Base-by-base conservation (phyloP, 768 basidiomycete species). In the Russula vinacea region DNA sequence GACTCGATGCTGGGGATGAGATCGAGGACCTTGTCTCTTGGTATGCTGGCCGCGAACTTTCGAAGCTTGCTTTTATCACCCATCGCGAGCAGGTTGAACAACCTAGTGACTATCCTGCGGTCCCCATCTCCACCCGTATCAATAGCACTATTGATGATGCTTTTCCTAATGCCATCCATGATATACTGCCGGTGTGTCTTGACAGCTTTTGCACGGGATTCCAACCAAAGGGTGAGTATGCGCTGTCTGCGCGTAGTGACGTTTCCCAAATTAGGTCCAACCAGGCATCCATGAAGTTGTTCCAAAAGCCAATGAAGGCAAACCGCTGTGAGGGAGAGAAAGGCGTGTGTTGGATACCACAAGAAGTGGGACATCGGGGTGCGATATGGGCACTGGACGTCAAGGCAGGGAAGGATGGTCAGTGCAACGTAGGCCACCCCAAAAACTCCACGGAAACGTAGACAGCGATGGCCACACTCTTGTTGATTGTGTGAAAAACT, bases 261-360 rank as follows among this genome's bases (percentile, higher is more conserved):
- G 29, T 29, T 5, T 2, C 29, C 89, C 29, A 29, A 29, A 37
- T 8, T 8, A 37, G 35, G 11, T 37, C 9, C 35, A 37, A 42
- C 13, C 14, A 42, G 16, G 40, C 40, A 17, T 42, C 17, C 40
- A 16, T 42, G 40, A 42, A 45, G 45, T n/a, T 3, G n/a, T 19
- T 5, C 9, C n/a, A 4, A 2, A 5, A 45, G 9, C n/a, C n/a
- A 19, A 45, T 7, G 22, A 49, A 24, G 13, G 22, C 47, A 22
- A 14, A 2, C 2, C 4, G 22, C 24, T 22, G 14, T 6, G 11
- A 26, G 14, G 47, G 13, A 49, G n/a, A 49, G 22, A 2, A 22
- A 24, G 24, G 3, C 9, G 14, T 49, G 22, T 3, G 11, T 24
- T 24, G 3, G 3, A 26, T 49, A 49, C 47, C 13, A 14, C 22